phyloP scores from a whole-genome alignment of 768 basidiomycete species.

The Hemileccinum impolitum region DNA sequence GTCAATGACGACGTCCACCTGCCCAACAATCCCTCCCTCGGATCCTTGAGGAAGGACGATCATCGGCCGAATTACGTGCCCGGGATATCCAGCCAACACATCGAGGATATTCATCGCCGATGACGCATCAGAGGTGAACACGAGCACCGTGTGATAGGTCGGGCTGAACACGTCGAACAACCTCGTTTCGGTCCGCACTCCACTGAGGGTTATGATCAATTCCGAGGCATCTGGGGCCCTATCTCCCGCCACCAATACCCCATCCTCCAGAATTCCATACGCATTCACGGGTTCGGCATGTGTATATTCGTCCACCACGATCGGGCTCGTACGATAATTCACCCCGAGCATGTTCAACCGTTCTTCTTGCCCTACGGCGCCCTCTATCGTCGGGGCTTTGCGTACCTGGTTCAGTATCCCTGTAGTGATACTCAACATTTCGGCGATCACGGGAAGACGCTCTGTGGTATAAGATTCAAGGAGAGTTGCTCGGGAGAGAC shows the following conservation, averaged over 20 bases:
- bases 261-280: constrained; percentile 7
- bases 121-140: constrained; percentile 19
- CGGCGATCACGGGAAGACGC: constrained; percentile 43
- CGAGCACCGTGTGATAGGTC: constrained; percentile 22
- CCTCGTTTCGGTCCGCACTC: not conserved
- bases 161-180: constrained; percentile 9
- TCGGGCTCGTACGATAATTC: constrained; percentile 51
- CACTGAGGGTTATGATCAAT: not conserved
- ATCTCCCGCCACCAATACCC: constrained; percentile 9
- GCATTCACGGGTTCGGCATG: not conserved
- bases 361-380: not conserved
- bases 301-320: constrained; percentile 39
- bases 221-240: constrained; percentile 14
- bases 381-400: not conserved
- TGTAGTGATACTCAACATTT: constrained; percentile 43
- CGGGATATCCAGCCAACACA: constrained; percentile 5
- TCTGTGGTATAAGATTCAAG: constrained; percentile 42
- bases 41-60: constrained; percentile 12
- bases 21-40: constrained; percentile 1
- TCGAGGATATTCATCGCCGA: constrained; percentile 11
- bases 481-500: constrained; percentile 32
- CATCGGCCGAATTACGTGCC: constrained; percentile 1
- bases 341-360: constrained; percentile 44
- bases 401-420: constrained; percentile 9
- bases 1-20: constrained; percentile 37